phyloP scores from a whole-genome alignment of 768 basidiomycete species.

The Tephrocybe sp. region DNA sequence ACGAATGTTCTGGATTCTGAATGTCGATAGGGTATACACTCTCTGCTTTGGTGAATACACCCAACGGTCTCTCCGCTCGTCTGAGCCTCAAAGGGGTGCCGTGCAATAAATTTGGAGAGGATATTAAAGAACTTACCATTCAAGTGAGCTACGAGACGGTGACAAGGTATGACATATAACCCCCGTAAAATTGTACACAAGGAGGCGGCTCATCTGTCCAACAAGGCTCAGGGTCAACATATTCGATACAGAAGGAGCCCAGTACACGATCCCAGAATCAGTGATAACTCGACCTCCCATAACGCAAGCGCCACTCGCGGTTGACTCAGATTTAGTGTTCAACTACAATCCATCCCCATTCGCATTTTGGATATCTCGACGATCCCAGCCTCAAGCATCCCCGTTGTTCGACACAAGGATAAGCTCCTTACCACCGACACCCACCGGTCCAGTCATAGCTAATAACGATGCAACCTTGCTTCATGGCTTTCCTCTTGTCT shows the following conservation, averaged over 20 bases:
- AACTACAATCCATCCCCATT: constrained; percentile 65
- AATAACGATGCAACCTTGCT: constrained; percentile 53
- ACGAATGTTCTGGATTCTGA: too few relatives aligned
- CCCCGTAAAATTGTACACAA: not conserved
- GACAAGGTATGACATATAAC: constrained; percentile 35
- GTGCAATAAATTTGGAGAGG: constrained; percentile 66
- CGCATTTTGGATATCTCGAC: constrained; percentile 78
- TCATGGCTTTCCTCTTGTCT: constrained; percentile 66
- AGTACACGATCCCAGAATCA: constrained; percentile 64
- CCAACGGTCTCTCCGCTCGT: constrained; percentile 50
- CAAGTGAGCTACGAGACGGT: constrained; percentile 63
- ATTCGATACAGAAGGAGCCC: constrained; percentile 54
- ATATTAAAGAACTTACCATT: constrained; percentile 57
- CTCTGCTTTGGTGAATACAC: constrained; percentile 36
- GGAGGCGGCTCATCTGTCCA: not conserved
- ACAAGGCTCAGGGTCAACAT: constrained; percentile 66
- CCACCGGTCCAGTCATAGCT: constrained; percentile 52
- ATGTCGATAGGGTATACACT: constrained; percentile 50
- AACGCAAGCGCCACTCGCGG: constrained; percentile 31
- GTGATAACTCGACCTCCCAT: constrained; percentile 36
- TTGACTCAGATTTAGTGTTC: constrained; percentile 63
- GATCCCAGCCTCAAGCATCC: constrained; percentile 46
- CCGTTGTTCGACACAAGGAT: constrained; percentile 73
- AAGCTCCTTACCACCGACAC: constrained; percentile 56
- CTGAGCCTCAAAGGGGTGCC: constrained; percentile 51